Conservation (phyloP, 1,139 yeast genomes). For the Taphrina wiesneri region DNA sequence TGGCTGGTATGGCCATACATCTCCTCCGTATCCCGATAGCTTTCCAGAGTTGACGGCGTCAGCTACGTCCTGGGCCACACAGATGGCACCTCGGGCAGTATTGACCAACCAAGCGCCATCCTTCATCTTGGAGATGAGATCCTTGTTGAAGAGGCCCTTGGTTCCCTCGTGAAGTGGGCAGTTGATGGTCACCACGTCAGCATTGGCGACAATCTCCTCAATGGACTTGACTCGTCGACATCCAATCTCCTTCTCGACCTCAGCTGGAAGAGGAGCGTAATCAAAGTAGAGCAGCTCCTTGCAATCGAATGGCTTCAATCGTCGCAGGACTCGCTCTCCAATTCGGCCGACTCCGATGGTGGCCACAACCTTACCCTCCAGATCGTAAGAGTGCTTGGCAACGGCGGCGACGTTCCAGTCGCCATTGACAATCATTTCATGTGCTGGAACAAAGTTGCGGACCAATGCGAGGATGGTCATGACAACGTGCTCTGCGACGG, state of each 20-base stretch:
- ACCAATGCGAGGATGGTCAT: constrained; percentile 69
- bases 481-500: constrained; percentile 80
- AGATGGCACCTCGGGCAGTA: constrained; percentile 83
- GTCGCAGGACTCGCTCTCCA: constrained; percentile 72
- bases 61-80: constrained; percentile 71
- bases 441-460: constrained; percentile 78
- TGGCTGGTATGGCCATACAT: constrained; percentile 81
- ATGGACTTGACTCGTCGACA: constrained; percentile 64
- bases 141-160: constrained; percentile 66
- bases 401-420: constrained; percentile 79
- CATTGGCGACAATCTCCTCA: constrained; percentile 66
- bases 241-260: constrained; percentile 57
- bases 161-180: constrained; percentile 75
- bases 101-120: constrained; percentile 75
- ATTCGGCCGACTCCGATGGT: constrained; percentile 84
- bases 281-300: constrained; percentile 72
- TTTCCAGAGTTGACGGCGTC: constrained; percentile 71
- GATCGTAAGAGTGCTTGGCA: constrained; percentile 70
- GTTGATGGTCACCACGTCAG: constrained; percentile 76
- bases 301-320: constrained; percentile 72
- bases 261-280: constrained; percentile 67
- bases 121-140: constrained; percentile 69
- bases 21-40: constrained; percentile 78
- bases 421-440: constrained; percentile 61
- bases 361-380: constrained; percentile 73